Evolutionary conservation across 805 yeast genomes (phyloP), one percentile per base, ranked within the genome.

Genomic region (Candida saitoana): DNA sequence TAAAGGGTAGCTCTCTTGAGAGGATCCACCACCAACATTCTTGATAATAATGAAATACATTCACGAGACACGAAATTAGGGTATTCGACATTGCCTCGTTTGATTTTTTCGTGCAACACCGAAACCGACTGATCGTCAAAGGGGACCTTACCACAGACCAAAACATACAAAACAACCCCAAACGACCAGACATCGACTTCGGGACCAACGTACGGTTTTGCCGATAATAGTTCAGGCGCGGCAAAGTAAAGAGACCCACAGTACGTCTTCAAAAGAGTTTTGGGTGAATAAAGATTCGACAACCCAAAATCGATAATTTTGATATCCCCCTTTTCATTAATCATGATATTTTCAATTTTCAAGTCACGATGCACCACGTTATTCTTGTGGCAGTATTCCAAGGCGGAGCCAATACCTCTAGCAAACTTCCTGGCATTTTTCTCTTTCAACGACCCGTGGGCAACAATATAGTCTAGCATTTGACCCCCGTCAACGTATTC

Each of bases 161-260:
- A 71, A 5, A 93, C 99, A 57, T 88, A 93, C 39, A 93, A 67
- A 0, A 93, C 98, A 24, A 93, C 96, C 49, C 99, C 99, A 71
- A 90, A 91, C 2, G 96, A 87, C 99, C 99, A 93, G 15, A 93
- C 83, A 62, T 93, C 99, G 37, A 93, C 96, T 61, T 93, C 99
- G 1, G 99, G 99, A 0, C 99, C 99, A 29, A 77, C 72, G 56
- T 93, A 93, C 1, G 96, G 97, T 50, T 80, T 81, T 1, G 98
- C 99, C 45, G 87, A 85, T 41, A 93, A 71, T 51, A 93, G 73
- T 62, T 93, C 99, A 0, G 99, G 99, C 0, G 99, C 99, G 1
- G 99, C 99, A 76, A 93, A 93, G 61, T 93, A 93, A 39, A 93
- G 71, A 1, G 97, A 89, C 3, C 99, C 99, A 72, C 99, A 93